Conservation (phyloP, 192 early-diverging fungal genomes). For the Gryganskiella cystojenkinii region DNA sequence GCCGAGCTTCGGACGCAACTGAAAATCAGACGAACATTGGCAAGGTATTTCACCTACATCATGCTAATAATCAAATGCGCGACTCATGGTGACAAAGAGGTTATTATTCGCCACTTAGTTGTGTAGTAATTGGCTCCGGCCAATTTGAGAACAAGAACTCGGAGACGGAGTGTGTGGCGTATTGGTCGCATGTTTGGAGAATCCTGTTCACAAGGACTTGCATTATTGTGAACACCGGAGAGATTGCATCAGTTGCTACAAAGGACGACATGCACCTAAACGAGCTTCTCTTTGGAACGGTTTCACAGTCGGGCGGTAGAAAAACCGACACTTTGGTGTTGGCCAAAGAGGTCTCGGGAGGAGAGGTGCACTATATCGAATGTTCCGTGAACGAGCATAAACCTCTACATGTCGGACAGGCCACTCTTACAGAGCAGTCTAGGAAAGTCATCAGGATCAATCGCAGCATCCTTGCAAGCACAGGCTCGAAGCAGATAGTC, state of each 20-base stretch:
- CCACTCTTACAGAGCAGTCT: slow-evolving; percentile 14
- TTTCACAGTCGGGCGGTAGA: slow-evolving; percentile 17
- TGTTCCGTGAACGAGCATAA: slow-evolving; percentile 30
- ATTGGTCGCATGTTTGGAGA: slow-evolving; percentile 14
- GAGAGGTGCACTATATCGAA: background rate
- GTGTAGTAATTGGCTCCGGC: slow-evolving; percentile 4
- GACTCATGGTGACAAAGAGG: too few species aligned
- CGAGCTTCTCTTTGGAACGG: slow-evolving; percentile 16
- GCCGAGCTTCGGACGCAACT: background rate
- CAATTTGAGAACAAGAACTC: slow-evolving; percentile 10
- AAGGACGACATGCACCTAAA: slow-evolving; percentile 11
- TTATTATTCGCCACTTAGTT: too few species aligned
- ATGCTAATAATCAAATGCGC: too few species aligned
- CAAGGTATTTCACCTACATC: slow-evolving; percentile 3
- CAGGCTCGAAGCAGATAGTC: slow-evolving; percentile 7
- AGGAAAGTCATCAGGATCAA: slow-evolving; percentile 30
- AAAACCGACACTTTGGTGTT: slow-evolving; percentile 24
- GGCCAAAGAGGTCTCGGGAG: slow-evolving; percentile 4
- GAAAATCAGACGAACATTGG: background rate
- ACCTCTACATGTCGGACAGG: slow-evolving; percentile 5
- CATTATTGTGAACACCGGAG: slow-evolving; percentile 3
- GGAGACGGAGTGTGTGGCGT: slow-evolving; percentile 6
- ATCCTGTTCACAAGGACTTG: slow-evolving; percentile 7
- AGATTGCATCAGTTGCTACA: slow-evolving; percentile 19
- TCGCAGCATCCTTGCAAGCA: slow-evolving; percentile 20